Conservation (phyloP, 1,139 yeast species). For the Lizanozyma gosingica region DNA sequence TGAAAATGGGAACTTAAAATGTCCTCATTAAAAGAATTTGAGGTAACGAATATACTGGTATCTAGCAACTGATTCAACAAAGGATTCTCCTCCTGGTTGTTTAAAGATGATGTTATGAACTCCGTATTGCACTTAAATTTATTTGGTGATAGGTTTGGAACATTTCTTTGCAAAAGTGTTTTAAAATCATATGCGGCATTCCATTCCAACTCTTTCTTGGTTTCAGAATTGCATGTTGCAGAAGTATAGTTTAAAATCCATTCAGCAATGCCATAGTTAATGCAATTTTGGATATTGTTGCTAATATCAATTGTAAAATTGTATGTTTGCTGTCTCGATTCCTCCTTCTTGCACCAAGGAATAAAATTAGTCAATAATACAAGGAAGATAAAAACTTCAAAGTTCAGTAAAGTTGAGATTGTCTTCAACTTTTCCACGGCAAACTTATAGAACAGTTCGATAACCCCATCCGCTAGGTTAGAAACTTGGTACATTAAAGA, state of each 20-base stretch:
- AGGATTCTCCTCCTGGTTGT: slow-evolving; percentile 9
- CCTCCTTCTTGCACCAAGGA: slow-evolving; percentile 31
- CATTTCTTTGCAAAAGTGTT: slow-evolving; percentile 27
- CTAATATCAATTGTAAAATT: slow-evolving; percentile 23
- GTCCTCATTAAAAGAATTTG: slow-evolving; percentile 15
- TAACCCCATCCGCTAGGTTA: slow-evolving; percentile 17
- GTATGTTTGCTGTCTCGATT: slow-evolving; percentile 20
- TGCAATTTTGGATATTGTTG: slow-evolving; percentile 5
- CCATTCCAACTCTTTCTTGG: slow-evolving; percentile 13
- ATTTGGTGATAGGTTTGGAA: slow-evolving; percentile 22
- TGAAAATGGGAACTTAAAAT: slow-evolving; percentile 39
- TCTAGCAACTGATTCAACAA: neutral
- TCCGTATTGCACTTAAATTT: neutral
- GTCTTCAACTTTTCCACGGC: slow-evolving; percentile 9
- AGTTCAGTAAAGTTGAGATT: slow-evolving; percentile 16
- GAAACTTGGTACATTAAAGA: slow-evolving; percentile 41
- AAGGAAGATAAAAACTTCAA: slow-evolving; percentile 9
- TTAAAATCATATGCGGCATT: slow-evolving; percentile 32
- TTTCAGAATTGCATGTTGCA: slow-evolving; percentile 20
- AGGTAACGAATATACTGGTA: neutral
- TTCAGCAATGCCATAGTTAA: slow-evolving; percentile 27
- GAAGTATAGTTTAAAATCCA: slow-evolving; percentile 29
- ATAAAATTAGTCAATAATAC: slow-evolving; percentile 25
- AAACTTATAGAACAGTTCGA: slow-evolving; percentile 19
- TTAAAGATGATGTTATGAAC: neutral